These are phyloP conservation scores for Blastomyces percursus DNA, from an alignment of 2,329 filamentous ascomycete species.

Conservation along the genomic window DNA sequence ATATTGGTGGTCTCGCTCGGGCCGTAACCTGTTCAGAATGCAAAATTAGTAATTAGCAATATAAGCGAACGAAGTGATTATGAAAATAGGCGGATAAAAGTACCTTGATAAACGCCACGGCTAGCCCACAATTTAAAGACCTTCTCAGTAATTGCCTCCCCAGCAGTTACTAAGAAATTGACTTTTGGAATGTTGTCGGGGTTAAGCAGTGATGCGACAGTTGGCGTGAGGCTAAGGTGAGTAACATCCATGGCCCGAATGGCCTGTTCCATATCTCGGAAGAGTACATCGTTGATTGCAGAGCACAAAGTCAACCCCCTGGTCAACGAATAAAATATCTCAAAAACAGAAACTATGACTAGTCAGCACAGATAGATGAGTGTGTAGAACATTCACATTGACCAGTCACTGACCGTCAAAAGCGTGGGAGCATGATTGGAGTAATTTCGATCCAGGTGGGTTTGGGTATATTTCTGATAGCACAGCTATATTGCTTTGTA, in stretches of 20 bases:
- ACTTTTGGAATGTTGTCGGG: slow-evolving; percentile 59
- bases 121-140: slow-evolving; percentile 60
- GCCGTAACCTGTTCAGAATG: slow-evolving; percentile 50
- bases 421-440: slow-evolving; percentile 74
- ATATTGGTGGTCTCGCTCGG: slow-evolving; percentile 84
- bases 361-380: slow-evolving; percentile 11
- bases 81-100: not conserved
- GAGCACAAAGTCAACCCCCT: slow-evolving; percentile 69
- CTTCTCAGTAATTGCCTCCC: slow-evolving; percentile 64
- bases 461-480: slow-evolving; percentile 57
- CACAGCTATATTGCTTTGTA: slow-evolving; percentile 62
- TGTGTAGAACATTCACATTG: not conserved
- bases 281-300: slow-evolving; percentile 61
- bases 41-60: not conserved
- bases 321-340: slow-evolving; percentile 78
- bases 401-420: slow-evolving; percentile 50
- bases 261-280: slow-evolving; percentile 57
- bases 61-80: not conserved
- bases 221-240: slow-evolving; percentile 76
- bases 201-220: slow-evolving; percentile 64
- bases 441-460: slow-evolving; percentile 44
- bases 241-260: slow-evolving; percentile 57
- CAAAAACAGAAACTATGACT: slow-evolving; percentile 64
- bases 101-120: slow-evolving; percentile 58
- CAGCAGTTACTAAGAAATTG: slow-evolving; percentile 66